A percentile compares a stretch with the other conserved stretches of the same genome.
These are phyloP conservation scores for Neurospora intermedia DNA, from an alignment of 495 filamentous ascomycete genomes.

Conservation along the genomic window DNA sequence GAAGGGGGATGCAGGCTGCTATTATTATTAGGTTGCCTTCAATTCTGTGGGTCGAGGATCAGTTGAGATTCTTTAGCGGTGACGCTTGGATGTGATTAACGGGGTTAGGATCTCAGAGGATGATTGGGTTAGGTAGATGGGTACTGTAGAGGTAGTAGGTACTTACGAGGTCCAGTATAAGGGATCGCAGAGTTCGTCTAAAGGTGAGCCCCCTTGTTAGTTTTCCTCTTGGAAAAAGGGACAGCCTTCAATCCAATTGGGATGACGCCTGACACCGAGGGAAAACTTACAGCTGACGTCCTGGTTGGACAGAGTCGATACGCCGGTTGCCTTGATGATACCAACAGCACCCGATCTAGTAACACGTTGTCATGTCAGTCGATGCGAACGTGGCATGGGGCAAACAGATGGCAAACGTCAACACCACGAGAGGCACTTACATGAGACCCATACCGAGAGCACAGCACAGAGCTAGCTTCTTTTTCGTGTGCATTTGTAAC, in stretches of 20 bases:
- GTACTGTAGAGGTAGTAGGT: background rate
- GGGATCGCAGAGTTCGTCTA: background rate
- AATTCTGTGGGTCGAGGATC: conserved; percentile 16
- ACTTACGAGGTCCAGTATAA: background rate
- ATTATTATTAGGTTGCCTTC: conserved; percentile 39
- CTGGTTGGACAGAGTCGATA: background rate
- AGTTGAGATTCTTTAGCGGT: no score
- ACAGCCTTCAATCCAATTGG: background rate
- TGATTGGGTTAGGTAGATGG: no score
- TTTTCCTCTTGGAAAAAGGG: background rate
- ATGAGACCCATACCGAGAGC: conserved; percentile 19
- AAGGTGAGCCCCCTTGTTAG: background rate
- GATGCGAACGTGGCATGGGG: background rate
- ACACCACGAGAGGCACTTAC: background rate
- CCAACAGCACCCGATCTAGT: background rate
- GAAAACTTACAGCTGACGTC: background rate
- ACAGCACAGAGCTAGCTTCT: conserved; percentile 16
- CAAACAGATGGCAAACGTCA: background rate
- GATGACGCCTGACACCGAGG: background rate
- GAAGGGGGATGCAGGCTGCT: conserved; percentile 38
- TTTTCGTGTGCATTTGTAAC: conserved; percentile 13
- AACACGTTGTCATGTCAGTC: background rate
- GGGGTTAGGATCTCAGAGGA: background rate
- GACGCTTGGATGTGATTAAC: no score
- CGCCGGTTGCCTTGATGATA: background rate